These are phyloP conservation scores for Pichia exigua DNA, from an alignment of 805 yeast species.

Conservation along the genomic window DNA sequence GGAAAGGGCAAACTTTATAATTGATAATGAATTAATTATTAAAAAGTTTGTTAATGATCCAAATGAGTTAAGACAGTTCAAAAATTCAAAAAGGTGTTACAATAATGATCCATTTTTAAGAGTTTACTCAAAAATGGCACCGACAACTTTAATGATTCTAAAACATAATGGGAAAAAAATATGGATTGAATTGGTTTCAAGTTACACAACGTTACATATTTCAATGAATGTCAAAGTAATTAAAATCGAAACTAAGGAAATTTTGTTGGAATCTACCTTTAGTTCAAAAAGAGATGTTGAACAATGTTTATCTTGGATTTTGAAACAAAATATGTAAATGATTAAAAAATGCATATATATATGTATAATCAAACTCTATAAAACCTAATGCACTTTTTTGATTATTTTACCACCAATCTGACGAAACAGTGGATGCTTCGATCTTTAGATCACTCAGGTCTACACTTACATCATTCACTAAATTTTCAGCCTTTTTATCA, in stretches of 20 bases:
- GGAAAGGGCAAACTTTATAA: conserved; percentile 13
- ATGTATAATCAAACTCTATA: background rate
- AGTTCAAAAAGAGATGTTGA: conserved; percentile 45
- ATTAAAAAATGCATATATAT: background rate
- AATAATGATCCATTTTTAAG: conserved; percentile 18
- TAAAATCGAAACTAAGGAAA: conserved; percentile 25
- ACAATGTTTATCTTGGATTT: conserved; percentile 47
- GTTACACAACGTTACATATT: conserved; percentile 11
- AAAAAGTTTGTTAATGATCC: conserved; percentile 19
- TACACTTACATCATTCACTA: background rate
- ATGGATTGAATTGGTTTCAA: conserved; percentile 11
- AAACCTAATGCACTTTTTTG: background rate
- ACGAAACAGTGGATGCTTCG: conserved; percentile 3
- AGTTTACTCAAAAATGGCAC: conserved; percentile 18
- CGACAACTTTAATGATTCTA: conserved; percentile 13
- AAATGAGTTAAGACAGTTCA: conserved; percentile 2
- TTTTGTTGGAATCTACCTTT: conserved; percentile 38
- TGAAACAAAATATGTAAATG: conserved; percentile 4
- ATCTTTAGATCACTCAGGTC: conserved; percentile 3
- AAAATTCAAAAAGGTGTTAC: background rate
- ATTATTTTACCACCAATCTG: conserved; percentile 3
- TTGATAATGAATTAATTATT: conserved; percentile 11
- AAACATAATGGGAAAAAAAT: conserved; percentile 4
- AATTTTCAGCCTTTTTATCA: background rate
- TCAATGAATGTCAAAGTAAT: conserved; percentile 10